Conservation (phyloP, 805 yeast species). For the Kazachstania kunashirensis region DNA sequence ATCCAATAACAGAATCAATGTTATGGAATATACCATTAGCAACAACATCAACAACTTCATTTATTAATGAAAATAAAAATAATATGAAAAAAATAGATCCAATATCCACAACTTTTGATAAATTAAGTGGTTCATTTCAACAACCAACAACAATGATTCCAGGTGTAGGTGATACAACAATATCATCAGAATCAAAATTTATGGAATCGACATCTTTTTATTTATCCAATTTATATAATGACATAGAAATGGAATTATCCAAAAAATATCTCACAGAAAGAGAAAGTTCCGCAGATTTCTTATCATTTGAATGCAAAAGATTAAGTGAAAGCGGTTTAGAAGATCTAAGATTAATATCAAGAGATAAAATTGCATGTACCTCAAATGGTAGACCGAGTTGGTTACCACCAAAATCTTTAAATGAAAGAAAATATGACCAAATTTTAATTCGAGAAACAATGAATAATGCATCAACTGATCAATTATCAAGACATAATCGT, state of each 20-base stretch:
- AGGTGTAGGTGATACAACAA: slow-evolving; percentile 23
- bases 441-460: slow-evolving; percentile 32
- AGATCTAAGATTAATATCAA: slow-evolving; percentile 49
- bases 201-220: slow-evolving; percentile 28
- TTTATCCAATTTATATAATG: slow-evolving; percentile 33
- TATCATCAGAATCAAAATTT: slow-evolving; percentile 16
- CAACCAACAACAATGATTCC: slow-evolving; percentile 41
- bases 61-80: slow-evolving; percentile 8
- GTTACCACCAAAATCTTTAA: slow-evolving; percentile 52
- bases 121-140: slow-evolving; percentile 10
- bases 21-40: slow-evolving; percentile 47
- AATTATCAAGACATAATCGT: background rate
- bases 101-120: no score
- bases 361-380: slow-evolving; percentile 43
- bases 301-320: slow-evolving; percentile 31
- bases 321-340: slow-evolving; percentile 38
- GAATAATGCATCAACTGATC: background rate
- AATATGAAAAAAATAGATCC: slow-evolving; percentile 20
- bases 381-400: slow-evolving; percentile 59
- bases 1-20: slow-evolving; percentile 12
- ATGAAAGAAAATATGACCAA: slow-evolving; percentile 47
- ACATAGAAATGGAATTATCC: slow-evolving; percentile 27
- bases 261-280: slow-evolving; percentile 30
- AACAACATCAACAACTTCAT: slow-evolving; percentile 15
- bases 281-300: slow-evolving; percentile 21